Conservation (phyloP, 768 basidiomycete species). For the Hypholoma fasciculare region DNA sequence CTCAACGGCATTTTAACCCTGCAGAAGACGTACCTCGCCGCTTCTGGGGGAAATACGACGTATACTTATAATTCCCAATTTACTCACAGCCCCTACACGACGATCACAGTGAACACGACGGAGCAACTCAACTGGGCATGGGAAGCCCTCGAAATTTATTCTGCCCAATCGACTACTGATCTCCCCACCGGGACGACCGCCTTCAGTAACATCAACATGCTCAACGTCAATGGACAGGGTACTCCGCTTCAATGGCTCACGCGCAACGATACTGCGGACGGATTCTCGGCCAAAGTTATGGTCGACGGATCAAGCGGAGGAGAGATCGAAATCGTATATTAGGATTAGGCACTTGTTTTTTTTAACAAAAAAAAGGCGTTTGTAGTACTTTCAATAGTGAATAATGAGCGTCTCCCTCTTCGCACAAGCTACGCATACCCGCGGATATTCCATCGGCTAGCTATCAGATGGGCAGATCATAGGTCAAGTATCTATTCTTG, state of each 20-base stretch:
- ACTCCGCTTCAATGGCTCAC: slow-evolving; percentile 8
- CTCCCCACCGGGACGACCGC: slow-evolving; percentile 10
- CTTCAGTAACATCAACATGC: slow-evolving; percentile 11
- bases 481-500: too few species aligned
- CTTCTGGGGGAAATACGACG: neutral
- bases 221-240: slow-evolving; percentile 3
- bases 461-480: too few species aligned
- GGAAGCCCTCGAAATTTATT: slow-evolving; percentile 15
- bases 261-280: neutral
- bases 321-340: slow-evolving; percentile 9
- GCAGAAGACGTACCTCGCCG: neutral
- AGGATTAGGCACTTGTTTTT: neutral
- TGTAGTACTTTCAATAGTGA: too few species aligned
- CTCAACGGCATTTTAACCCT: slow-evolving; percentile 10
- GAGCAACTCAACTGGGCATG: slow-evolving; percentile 10
- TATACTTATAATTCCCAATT: slow-evolving; percentile 14
- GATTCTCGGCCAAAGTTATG: slow-evolving; percentile 2
- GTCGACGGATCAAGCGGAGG: slow-evolving; percentile 2
- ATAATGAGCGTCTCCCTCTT: too few species aligned
- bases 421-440: too few species aligned
- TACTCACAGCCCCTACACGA: slow-evolving; percentile 8
- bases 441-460: too few species aligned
- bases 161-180: neutral
- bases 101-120: slow-evolving; percentile 8
- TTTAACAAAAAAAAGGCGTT: neutral